A percentile compares a stretch with the other conserved stretches of the same genome.
phyloP scores from a whole-genome alignment of 176 grass and related monocot genomes.

The Paspalum vaginatum region DNA sequence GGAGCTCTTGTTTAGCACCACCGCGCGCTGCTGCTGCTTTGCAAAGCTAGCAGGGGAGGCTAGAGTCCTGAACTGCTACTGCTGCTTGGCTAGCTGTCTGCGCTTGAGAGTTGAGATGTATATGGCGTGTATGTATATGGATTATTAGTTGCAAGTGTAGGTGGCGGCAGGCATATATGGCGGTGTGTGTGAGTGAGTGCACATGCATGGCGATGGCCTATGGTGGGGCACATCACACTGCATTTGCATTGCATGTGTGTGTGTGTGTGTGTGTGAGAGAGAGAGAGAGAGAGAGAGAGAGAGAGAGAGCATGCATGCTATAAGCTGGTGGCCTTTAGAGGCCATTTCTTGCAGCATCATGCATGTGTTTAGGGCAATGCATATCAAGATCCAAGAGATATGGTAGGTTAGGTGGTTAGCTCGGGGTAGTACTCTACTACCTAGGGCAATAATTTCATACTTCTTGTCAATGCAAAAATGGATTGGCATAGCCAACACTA shows the following conservation, averaged over 20 bases:
- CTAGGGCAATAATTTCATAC: constrained; percentile 15
- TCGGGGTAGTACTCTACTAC: neutral
- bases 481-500: no score
- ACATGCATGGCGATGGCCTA: constrained; percentile 41
- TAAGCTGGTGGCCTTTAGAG: constrained; percentile 11
- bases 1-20: no score
- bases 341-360: constrained; percentile 36
- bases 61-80: neutral
- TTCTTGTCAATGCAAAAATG: neutral
- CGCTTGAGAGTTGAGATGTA: neutral
- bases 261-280: neutral
- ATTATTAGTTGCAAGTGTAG: constrained; percentile 24
- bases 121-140: constrained; percentile 8
- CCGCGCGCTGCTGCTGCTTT: neutral
- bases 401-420: constrained; percentile 39
- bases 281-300: neutral
- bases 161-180: constrained; percentile 30
- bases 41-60: neutral
- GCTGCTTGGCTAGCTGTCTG: neutral
- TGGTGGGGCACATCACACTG: constrained; percentile 14
- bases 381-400: constrained; percentile 47
- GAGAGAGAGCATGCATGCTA: constrained; percentile 13
- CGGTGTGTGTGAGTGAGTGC: neutral
- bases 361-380: constrained; percentile 48
- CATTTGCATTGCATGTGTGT: constrained; percentile 11